phyloP scores from a whole-genome alignment of 345 rosid species.

The Clausena lansium region DNA sequence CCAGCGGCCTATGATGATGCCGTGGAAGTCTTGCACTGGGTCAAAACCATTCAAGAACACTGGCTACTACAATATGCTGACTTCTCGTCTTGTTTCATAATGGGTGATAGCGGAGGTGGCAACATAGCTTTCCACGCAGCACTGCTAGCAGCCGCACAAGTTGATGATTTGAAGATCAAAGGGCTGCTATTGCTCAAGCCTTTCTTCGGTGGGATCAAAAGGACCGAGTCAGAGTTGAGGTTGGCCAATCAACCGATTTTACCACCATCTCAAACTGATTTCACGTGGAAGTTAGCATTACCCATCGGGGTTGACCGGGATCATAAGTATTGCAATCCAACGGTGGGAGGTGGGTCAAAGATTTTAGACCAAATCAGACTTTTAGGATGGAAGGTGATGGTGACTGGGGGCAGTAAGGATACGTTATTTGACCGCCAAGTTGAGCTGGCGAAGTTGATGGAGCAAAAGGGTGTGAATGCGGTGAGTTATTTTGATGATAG shows the following conservation, averaged over 20 bases:
- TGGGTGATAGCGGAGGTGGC: slow-evolving; percentile 65
- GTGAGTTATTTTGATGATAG: slow-evolving; percentile 28
- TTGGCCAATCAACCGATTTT: slow-evolving; percentile 22
- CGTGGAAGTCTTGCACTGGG: slow-evolving; percentile 39
- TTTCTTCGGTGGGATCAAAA: slow-evolving; percentile 51
- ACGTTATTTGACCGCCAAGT: slow-evolving; percentile 52
- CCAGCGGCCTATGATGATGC: too few species aligned
- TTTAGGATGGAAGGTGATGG: slow-evolving; percentile 45
- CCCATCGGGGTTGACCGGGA: slow-evolving; percentile 55
- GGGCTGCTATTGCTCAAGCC: slow-evolving; percentile 63
- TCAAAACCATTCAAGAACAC: slow-evolving; percentile 26
- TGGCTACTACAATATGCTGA: slow-evolving; percentile 44
- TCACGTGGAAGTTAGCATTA: slow-evolving; percentile 53
- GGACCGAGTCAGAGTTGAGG: slow-evolving; percentile 48
- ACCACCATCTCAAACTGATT: slow-evolving; percentile 31
- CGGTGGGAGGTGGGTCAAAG: slow-evolving; percentile 29
- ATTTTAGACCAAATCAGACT: slow-evolving; percentile 11
- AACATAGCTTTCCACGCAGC: slow-evolving; percentile 55
- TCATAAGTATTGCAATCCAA: slow-evolving; percentile 58
- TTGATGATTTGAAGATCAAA: slow-evolving; percentile 38
- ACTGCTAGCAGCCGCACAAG: slow-evolving; percentile 24
- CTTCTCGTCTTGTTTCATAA: slow-evolving; percentile 33
- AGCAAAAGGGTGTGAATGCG: too few species aligned
- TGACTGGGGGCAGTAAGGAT: slow-evolving; percentile 43
- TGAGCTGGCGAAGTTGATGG: slow-evolving; percentile 36